Conservation (phyloP, 2,329 filamentous ascomycete genomes). For the Diaporthe ampelina region DNA sequence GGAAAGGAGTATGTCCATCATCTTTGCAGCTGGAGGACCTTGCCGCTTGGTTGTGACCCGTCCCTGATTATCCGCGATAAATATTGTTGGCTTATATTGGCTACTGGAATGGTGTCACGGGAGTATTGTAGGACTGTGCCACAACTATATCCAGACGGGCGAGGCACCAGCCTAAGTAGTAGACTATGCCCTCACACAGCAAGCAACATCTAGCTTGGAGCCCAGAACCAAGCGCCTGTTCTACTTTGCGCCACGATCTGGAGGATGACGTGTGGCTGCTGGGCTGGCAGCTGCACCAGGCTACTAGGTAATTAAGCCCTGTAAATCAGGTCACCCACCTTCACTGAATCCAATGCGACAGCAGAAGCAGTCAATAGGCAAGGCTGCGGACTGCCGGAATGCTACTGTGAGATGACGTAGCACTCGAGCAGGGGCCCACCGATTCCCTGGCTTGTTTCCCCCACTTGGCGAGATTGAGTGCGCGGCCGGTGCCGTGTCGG, state of each 20-base stretch:
- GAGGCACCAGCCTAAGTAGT: slow-evolving; percentile 7
- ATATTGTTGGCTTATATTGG: background rate
- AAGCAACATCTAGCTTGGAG: background rate
- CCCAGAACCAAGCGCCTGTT: background rate
- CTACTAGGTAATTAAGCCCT: too few relatives aligned
- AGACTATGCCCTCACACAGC: background rate
- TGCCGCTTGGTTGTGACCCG: background rate
- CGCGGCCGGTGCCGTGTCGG: slow-evolving; percentile 33
- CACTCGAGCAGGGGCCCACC: slow-evolving; percentile 19
- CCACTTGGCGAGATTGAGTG: slow-evolving; percentile 27
- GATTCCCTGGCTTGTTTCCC: background rate
- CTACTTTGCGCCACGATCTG: background rate
- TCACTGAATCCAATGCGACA: slow-evolving; percentile 10
- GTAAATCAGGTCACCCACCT: too few relatives aligned
- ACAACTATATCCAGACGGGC: background rate
- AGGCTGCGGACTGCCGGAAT: slow-evolving; percentile 28
- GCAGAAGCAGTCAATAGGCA: background rate
- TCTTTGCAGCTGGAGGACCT: slow-evolving; percentile 40
- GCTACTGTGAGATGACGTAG: slow-evolving; percentile 34
- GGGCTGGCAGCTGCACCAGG: background rate
- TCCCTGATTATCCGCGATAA: background rate
- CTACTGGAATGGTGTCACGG: background rate
- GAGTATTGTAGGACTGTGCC: background rate
- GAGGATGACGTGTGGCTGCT: slow-evolving; percentile 18
- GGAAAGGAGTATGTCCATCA: slow-evolving; percentile 78